Percentiles rank a stretch among this genome's conserved stretches.
Conservation (phyloP, 129 eudicot genomes). For the Flaveria trinervia region DNA sequence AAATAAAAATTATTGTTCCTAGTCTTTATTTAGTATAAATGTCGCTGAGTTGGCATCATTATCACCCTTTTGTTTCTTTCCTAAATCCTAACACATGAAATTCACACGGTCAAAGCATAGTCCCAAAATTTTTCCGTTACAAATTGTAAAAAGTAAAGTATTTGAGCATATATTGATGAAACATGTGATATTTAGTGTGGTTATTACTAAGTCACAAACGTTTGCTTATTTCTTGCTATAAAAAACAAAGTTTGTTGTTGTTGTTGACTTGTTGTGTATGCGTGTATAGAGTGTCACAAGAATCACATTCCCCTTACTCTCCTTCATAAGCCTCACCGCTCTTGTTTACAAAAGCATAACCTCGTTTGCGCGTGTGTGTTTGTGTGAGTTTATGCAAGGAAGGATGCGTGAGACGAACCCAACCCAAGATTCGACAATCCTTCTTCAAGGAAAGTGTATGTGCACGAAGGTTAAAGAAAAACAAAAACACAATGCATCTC, state of each 20-base stretch:
- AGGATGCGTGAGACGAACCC: background rate
- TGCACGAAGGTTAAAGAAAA: constrained; percentile 9
- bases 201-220: background rate
- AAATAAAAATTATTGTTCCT: background rate
- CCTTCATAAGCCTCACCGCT: background rate
- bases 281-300: constrained; percentile 19
- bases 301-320: constrained; percentile 5
- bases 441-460: constrained; percentile 13
- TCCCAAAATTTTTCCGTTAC: constrained; percentile 23
- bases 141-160: constrained; percentile 15
- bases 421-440: constrained; percentile 5
- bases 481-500: constrained; percentile 13
- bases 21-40: background rate
- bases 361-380: background rate
- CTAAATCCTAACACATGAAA: constrained; percentile 17
- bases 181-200: constrained; percentile 10
- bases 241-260: constrained; percentile 23
- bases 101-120: constrained; percentile 29
- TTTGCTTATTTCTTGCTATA: constrained; percentile 3
- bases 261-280: background rate
- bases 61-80: background rate
- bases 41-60: constrained; percentile 5
- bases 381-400: background rate
- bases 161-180: constrained; percentile 13
- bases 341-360: background rate